Base-by-base conservation (phyloP, 2,329 filamentous ascomycete genomes). In the Gyromitra esculenta region DNA sequence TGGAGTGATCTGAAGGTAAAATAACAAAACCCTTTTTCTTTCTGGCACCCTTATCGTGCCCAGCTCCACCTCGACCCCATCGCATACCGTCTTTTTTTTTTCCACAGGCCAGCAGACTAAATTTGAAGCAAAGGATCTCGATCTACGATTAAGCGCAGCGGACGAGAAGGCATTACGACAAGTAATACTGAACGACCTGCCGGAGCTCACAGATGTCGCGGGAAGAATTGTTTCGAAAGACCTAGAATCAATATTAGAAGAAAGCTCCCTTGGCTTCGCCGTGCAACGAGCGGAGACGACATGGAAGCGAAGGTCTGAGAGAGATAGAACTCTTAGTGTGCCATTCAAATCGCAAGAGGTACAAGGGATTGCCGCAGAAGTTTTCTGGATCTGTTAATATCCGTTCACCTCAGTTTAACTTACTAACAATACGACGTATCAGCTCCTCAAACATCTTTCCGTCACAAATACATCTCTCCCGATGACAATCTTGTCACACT, bases 1-100 rank as follows among this genome's bases (percentile, higher is more conserved):
- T 79, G 78, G 74, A 77, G 77, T 39, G 71, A 79, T 35, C 57
- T 79, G 43, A 78, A 78, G 70, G 77, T 68, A 25, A 52, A 41
- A 50, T 35, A 41, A 50, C 35, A 39, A 52, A 31, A 21, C 25
- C 1, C 54, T 31, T 18, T 1, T n/a, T 9, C 50, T 39, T 48
- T 31, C 48, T 64, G 9, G 9, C 13, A 35, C 31, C 11, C 2
- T 43, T 75, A 8, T 59, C 9, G 31, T 54, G n/a, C 52, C n/a
- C 37, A 13, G 41, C 48, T 25, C 41, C 5, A 41, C 56, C 7
- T 69, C 15, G 11, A 41, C n/a, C 43, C 9, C 13, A 31, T 41
- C 25, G 21, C n/a, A 39, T 50, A 21, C 50, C n/a, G 13, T 43
- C 48, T 3, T 35, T 21, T 56, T 56, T 25, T 25, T n/a, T 68